These are phyloP conservation scores for Hysterangium stoloniferum DNA, from an alignment of 768 basidiomycete species.

Conservation along the genomic window DNA sequence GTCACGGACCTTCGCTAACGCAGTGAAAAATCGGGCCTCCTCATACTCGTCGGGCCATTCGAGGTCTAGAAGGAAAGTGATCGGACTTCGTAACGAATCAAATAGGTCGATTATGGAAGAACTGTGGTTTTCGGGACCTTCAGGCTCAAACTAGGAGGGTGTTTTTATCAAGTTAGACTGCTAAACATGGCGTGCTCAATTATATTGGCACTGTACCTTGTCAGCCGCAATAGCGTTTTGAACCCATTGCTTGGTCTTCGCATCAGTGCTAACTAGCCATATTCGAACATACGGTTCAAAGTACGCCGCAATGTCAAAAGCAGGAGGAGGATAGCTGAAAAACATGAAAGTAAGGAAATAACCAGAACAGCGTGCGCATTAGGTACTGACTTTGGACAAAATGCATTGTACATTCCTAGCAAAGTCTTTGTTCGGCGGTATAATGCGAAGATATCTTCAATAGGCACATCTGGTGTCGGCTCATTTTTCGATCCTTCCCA, in stretches of 20 bases:
- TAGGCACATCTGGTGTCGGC: constrained; percentile 79
- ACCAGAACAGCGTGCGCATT: background rate
- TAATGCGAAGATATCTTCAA: constrained; percentile 83
- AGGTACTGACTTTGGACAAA: constrained; percentile 67
- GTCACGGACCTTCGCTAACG: constrained; percentile 61
- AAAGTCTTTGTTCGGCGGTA: constrained; percentile 74
- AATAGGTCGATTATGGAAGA: constrained; percentile 98
- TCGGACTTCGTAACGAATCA: constrained; percentile 85
- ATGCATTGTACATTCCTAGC: constrained; percentile 73
- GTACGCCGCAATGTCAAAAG: constrained; percentile 65
- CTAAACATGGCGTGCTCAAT: background rate
- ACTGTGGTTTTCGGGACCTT: constrained; percentile 76
- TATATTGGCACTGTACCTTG: constrained; percentile 41
- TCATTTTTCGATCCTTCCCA: constrained; percentile 82
- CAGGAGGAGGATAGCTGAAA: constrained; percentile 26
- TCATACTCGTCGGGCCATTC: constrained; percentile 91
- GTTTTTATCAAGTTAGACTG: background rate
- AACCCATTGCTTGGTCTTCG: constrained; percentile 91
- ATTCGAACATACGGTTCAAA: constrained; percentile 84
- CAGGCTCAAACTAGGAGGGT: constrained; percentile 59
- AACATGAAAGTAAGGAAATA: constrained; percentile 1
- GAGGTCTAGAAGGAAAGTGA: constrained; percentile 79
- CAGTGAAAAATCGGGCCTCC: constrained; percentile 84
- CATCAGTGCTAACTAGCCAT: constrained; percentile 86
- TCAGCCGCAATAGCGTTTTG: constrained; percentile 81